These are phyloP conservation scores for Ustilago nuda DNA, from an alignment of 1,284 basidiomycete species.

Conservation along the genomic window DNA sequence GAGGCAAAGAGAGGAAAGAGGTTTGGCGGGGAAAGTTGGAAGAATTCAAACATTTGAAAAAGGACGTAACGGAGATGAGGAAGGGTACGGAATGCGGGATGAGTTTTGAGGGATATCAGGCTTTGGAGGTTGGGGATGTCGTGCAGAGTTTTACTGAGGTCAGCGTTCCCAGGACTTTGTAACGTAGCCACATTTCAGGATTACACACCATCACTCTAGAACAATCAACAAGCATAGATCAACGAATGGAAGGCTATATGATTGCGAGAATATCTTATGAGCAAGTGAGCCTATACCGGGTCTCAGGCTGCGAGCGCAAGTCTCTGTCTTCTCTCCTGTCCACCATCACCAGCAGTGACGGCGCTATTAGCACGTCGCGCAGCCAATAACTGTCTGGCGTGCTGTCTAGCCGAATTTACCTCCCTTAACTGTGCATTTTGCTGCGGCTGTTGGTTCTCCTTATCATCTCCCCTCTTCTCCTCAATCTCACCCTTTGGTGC, in stretches of 20 bases:
- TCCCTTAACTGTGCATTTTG: background rate
- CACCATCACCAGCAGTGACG: background rate
- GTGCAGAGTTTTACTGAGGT: slow-evolving; percentile 74
- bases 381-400: slow-evolving; percentile 24
- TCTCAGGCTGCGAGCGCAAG: slow-evolving; percentile 18
- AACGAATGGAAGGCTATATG: background rate
- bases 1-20: slow-evolving; percentile 75
- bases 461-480: background rate
- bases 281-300: background rate
- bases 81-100: slow-evolving; percentile 96
- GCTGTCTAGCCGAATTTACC: slow-evolving; percentile 19
- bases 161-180: slow-evolving; percentile 57
- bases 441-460: slow-evolving; percentile 9
- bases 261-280: background rate
- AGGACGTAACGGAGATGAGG: slow-evolving; percentile 85
- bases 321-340: background rate
- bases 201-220: background rate
- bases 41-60: slow-evolving; percentile 88
- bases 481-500: slow-evolving; percentile 7
- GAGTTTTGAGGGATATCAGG: slow-evolving; percentile 75
- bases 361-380: slow-evolving; percentile 7
- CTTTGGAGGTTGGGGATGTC: slow-evolving; percentile 81
- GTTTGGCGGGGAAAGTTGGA: slow-evolving; percentile 78
- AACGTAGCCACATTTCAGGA: background rate
- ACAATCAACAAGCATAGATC: background rate